Base-by-base conservation (phyloP, 805 yeast genomes). In the Candida jianshihensis region DNA sequence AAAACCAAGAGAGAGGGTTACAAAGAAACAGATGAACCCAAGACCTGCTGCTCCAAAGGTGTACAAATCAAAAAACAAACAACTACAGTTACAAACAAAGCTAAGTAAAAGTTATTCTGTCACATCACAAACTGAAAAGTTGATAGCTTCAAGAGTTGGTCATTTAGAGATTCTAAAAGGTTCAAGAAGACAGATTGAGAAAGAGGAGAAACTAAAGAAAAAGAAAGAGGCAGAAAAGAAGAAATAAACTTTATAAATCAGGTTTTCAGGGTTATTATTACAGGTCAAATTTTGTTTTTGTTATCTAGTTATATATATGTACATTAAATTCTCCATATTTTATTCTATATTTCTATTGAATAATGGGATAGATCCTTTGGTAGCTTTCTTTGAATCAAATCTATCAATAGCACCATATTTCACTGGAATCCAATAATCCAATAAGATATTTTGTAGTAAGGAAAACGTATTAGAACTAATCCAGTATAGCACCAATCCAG, bases 151-250 rank as follows among this genome's bases (percentile, higher is more conserved):
- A 38, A 73, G 90, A 57, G 97, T 90, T 7, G 98, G 98, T 19
- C 97, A 90, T 59, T 70, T 90, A 51, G 98, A 90, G 63, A 57
- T 90, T 27, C 65, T 90, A 45, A 88, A 85, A 59, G 98, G 98
- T 13, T 79, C 92, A 7, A 78, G 97, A 66, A 76, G 94, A 63
- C 76, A 83, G 49, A 40, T 85, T 14, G 96, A 86, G 55, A 83
- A 73, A 55, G 65, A 59, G 14, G 73, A 66, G 44, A 76, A 73
- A 57, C 53, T 51, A 32, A 63, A 69, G 51, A 53, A 59, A 37
- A 42, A 48, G 30, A 48, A 48, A 30, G 54, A 38, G n/a, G 48
- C 48, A 22, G 43, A 43, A 25, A 51, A 49, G 38, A 31, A 28
- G n/a, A 37, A 42, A 37, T 33, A 34, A 28, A 12, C n/a, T 5